Base-by-base conservation (phyloP, 805 yeast genomes). In the Komagataella kurtzmanii region DNA sequence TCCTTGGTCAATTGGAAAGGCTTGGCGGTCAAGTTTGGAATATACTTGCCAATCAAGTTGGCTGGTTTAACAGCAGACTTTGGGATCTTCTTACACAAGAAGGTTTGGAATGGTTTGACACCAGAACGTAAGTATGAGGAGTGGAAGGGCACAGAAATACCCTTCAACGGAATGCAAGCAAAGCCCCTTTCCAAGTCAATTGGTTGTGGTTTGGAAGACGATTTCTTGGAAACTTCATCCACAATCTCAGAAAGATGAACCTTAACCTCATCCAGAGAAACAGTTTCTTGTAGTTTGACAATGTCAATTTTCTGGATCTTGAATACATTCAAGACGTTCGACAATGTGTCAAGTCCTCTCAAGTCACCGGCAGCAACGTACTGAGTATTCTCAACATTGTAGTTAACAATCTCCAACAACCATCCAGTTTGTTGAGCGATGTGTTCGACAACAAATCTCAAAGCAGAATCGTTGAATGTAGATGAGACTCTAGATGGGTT, bases 61-160 rank as follows among this genome's bases (percentile, higher is more conserved):
- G 93, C 85, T 55, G 96, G 96, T 75, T 91, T 91, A 58, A 93
- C 93, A 49, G 97, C 95, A 61, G 88, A 86, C 74, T 85, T 88
- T 57, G 96, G 85, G 64, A 93, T 85, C 80, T 93, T 91, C 85
- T 89, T 93, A 68, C 83, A 83, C 75, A 93, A 79, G 84, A 93
- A 93, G 73, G 89, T 87, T 78, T 91, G 90, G 88, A 93, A 93
- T 63, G 99, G 99, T 73, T 90, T 91, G 54, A 93, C 99, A 73
- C 99, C 99, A 53, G 93, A 87, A 79, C 91, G 85, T 74, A 93
- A 79, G 75, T 95, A 93, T n/a, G 96, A 84, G 24, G 97, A 89
- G 74, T 93, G 99, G 97, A 93, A 93, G 56, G 99, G 99, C 66
- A 93, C 99, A n/a, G 97, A 88, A 59, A 93, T 93, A 61, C 99